Conservation (phyloP, 257 asterid genomes). For the Primulina huaijiensis region DNA sequence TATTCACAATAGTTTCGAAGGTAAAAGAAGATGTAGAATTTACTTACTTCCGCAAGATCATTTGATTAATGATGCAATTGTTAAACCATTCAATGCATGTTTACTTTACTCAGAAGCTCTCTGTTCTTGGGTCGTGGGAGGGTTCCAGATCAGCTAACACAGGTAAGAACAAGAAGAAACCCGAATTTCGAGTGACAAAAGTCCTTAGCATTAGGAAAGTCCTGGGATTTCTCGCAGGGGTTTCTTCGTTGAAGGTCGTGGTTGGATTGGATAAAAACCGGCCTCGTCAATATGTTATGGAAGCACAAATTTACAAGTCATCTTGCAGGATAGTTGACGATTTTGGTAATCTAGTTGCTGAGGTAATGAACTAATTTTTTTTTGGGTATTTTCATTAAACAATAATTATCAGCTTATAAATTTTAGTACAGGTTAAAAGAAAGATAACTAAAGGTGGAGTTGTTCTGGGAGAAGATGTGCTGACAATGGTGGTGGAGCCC, state of each 20-base stretch:
- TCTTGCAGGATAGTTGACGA: conserved; percentile 34
- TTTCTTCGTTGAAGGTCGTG: conserved; percentile 29
- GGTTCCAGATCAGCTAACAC: conserved; percentile 26
- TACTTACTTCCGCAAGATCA: too few species aligned
- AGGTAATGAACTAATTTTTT: conserved; percentile 23
- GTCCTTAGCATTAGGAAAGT: conserved; percentile 23
- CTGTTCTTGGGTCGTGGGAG: conserved; percentile 33
- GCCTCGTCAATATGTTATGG: conserved; percentile 30
- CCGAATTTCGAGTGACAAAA: conserved; percentile 28
- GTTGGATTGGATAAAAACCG: conserved; percentile 3
- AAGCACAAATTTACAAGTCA: conserved; percentile 24
- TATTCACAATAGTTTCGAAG: conserved; percentile 36
- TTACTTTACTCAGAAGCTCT: conserved; percentile 25
- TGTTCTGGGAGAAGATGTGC: conserved; percentile 40
- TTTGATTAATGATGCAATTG: not conserved
- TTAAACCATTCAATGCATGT: not conserved
- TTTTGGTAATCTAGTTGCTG: conserved; percentile 38
- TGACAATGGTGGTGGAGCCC: conserved; percentile 44
- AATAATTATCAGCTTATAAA: not conserved
- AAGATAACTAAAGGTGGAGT: conserved; percentile 37
- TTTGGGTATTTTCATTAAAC: too few species aligned
- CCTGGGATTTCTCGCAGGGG: conserved; percentile 24
- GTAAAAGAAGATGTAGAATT: not conserved
- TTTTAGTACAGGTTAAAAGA: conserved; percentile 33
- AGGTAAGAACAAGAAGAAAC: not conserved